Evolutionary conservation across 345 rosid genomes (phyloP).

Genomic region (Brassica juncea): DNA sequence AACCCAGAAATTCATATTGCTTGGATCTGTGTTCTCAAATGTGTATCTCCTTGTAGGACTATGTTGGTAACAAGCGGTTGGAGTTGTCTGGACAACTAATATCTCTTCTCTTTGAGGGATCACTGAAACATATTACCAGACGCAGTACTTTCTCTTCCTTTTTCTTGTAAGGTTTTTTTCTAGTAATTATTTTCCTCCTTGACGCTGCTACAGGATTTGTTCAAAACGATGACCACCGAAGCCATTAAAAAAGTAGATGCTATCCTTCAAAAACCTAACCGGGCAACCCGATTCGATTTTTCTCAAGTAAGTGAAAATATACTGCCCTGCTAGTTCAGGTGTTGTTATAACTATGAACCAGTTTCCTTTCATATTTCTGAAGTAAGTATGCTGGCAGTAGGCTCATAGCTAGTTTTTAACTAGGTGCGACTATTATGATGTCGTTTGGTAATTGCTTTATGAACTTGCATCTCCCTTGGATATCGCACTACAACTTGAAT

Average conservation of each 20-base stretch:
- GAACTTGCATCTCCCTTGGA: conserved; percentile 11
- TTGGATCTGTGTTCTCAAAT: conserved; percentile 12
- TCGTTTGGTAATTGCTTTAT: too few species aligned
- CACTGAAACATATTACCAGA: conserved; percentile 16
- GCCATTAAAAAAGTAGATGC: conserved; percentile 52
- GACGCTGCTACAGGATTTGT: conserved; percentile 63
- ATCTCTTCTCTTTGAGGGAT: conserved; percentile 91
- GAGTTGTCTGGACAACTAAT: conserved; percentile 92
- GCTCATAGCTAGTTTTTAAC: conserved; percentile 14
- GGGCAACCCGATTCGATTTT: conserved; percentile 66
- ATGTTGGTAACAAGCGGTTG: conserved; percentile 93
- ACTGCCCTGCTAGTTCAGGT: conserved; percentile 6
- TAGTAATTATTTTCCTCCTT: conserved; percentile 14
- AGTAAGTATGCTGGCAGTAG: conserved; percentile 7
- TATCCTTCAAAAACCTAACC: conserved; percentile 44
- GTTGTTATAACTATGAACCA: conserved; percentile 7
- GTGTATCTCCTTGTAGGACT: conserved; percentile 57
- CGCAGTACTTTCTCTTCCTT: neutral
- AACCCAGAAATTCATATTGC: neutral
- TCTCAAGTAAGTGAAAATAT: conserved; percentile 55
- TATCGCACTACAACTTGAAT: conserved; percentile 14
- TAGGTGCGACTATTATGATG: neutral
- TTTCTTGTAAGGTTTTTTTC: neutral
- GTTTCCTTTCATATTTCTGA: neutral
- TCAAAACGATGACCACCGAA: conserved; percentile 72